These are phyloP conservation scores for Urochloa ruziziensis DNA, from an alignment of 176 grass and related monocot species.

Conservation along the genomic window DNA sequence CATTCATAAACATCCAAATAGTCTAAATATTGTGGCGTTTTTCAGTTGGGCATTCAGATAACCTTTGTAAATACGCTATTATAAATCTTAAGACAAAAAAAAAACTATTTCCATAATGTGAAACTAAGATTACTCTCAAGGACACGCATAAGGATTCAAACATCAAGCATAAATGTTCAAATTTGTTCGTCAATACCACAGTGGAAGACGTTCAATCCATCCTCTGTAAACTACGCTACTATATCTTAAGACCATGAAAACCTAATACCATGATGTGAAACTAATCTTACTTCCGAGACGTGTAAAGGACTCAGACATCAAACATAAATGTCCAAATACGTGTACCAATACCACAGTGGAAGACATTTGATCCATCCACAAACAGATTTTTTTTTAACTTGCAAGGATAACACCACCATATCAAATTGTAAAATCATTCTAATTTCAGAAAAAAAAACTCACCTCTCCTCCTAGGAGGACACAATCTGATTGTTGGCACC, in stretches of 20 bases:
- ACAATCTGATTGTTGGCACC: slow-evolving; percentile 86
- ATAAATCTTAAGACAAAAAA: neutral
- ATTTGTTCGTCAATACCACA: too few relatives aligned
- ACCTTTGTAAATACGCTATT: neutral
- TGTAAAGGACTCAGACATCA: neutral
- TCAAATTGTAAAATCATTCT: neutral
- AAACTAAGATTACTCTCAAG: too few relatives aligned
- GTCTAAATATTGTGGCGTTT: neutral
- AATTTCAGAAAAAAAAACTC: slow-evolving; percentile 12
- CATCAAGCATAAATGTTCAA: too few relatives aligned
- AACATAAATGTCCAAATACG: neutral
- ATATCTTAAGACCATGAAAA: neutral
- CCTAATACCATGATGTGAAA: neutral
- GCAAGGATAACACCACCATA: neutral
- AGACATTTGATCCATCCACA: neutral
- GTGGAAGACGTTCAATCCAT: too few relatives aligned
- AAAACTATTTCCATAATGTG: neutral
- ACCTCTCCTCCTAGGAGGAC: slow-evolving; percentile 89
- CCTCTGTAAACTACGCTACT: neutral
- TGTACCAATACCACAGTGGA: neutral
- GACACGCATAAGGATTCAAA: too few relatives aligned
- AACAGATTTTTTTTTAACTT: neutral
- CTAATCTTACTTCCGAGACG: neutral
- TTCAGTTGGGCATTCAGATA: neutral
- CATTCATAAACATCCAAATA: neutral